Evolutionary conservation across 2,329 filamentous ascomycete species (phyloP).

Genomic region (Hymenoscyphus linearis): DNA sequence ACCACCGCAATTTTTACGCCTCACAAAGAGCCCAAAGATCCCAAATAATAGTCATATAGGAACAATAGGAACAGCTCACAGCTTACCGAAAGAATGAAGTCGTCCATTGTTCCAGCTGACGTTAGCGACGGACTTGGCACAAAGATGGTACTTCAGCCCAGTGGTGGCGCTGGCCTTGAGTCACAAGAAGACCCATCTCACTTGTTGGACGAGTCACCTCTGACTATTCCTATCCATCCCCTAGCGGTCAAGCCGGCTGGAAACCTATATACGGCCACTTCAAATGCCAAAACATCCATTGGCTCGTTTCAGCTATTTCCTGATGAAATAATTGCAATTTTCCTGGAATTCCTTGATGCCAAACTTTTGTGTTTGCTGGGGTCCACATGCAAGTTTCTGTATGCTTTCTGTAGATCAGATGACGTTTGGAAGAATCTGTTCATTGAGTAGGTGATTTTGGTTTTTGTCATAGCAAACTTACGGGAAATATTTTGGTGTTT

Average conservation of each 20-base stretch:
- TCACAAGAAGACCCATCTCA: conserved; percentile 13
- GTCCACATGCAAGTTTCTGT: conserved; percentile 76
- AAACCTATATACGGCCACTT: conserved; percentile 65
- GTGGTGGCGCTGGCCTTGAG: conserved; percentile 17
- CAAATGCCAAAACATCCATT: conserved; percentile 60
- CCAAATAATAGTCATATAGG: too few species aligned
- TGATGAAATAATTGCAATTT: conserved; percentile 71
- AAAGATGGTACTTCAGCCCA: conserved; percentile 13
- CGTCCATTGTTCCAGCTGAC: conserved; percentile 14
- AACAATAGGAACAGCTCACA: not conserved
- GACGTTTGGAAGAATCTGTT: conserved; percentile 88
- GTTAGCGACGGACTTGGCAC: conserved; percentile 5
- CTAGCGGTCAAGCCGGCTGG: conserved; percentile 81
- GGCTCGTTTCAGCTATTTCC: conserved; percentile 65
- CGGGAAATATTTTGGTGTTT: not conserved
- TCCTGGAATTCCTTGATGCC: conserved; percentile 72
- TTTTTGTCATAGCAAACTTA: not conserved
- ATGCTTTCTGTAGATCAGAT: conserved; percentile 77
- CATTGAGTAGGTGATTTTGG: conserved; percentile 63
- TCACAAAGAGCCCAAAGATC: not conserved
- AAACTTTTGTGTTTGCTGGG: conserved; percentile 60
- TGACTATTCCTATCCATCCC: conserved; percentile 70
- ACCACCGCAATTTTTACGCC: not conserved
- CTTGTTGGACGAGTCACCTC: conserved; percentile 31
- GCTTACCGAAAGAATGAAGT: not conserved